A percentile compares a stretch with the other conserved stretches of the same genome.
Evolutionary conservation across 176 grass and related monocot species (phyloP).

Genomic region (Raddia guianensis): DNA sequence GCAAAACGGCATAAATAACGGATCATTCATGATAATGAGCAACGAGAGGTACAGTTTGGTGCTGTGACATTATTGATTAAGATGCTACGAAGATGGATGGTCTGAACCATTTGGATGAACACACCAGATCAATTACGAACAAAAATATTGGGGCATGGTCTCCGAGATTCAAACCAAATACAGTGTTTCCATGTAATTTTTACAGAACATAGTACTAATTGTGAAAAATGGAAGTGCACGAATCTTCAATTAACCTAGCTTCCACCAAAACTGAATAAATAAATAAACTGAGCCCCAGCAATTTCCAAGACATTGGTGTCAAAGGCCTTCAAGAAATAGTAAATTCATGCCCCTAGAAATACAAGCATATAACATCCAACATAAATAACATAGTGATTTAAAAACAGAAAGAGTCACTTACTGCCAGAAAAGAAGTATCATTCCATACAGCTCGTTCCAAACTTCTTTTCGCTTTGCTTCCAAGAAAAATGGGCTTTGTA

Average conservation of each 20-base stretch:
- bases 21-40: constrained; percentile 1
- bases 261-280: not conserved
- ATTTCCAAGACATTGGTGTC: constrained; percentile 5
- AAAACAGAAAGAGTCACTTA: constrained; percentile 43
- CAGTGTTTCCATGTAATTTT: not conserved
- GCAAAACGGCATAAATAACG: not conserved
- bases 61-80: not conserved
- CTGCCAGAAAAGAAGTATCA: constrained; percentile 92
- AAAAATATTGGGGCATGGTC: not conserved
- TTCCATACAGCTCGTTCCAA: constrained; percentile 92
- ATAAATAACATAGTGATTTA: not conserved
- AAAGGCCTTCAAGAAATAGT: not conserved
- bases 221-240: not conserved
- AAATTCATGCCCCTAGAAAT: not conserved
- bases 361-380: not conserved
- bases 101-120: constrained; percentile 17
- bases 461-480: constrained; percentile 85
- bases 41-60: not conserved
- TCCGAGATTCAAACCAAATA: not conserved
- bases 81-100: not conserved
- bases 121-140: not conserved
- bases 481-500: constrained; percentile 93
- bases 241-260: constrained; percentile 6
- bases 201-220: not conserved
- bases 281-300: not conserved